Conservation (phyloP, 1,284 basidiomycete genomes). For the Mycena sp. region DNA sequence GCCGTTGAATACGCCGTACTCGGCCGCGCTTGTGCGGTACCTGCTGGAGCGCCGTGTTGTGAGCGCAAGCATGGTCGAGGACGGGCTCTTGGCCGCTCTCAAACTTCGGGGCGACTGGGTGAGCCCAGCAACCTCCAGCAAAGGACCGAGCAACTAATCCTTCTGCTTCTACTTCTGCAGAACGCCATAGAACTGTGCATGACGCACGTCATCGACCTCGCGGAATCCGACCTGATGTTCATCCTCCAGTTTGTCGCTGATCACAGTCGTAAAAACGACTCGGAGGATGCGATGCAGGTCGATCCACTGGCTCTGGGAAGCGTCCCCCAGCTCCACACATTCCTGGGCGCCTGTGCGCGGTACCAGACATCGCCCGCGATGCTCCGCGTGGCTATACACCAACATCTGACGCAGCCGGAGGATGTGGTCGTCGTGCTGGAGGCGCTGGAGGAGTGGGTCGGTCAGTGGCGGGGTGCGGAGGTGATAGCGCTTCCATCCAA, state of each 20-base stretch:
- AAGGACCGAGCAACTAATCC: no score
- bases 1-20: slow-evolving; percentile 49
- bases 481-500: slow-evolving; percentile 47
- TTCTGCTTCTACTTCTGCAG: no score
- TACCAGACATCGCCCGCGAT: slow-evolving; percentile 62
- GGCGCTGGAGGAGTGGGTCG: slow-evolving; percentile 65
- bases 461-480: slow-evolving; percentile 43
- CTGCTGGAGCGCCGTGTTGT: slow-evolving; percentile 64
- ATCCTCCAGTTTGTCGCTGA: slow-evolving; percentile 56
- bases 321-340: slow-evolving; percentile 55
- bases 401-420: slow-evolving; percentile 60
- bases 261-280: slow-evolving; percentile 38
- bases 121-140: slow-evolving; percentile 39
- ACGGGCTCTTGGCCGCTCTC: slow-evolving; percentile 62
- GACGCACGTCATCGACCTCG: slow-evolving; percentile 62
- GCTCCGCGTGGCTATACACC: slow-evolving; percentile 65
- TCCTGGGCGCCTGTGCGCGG: slow-evolving; percentile 59
- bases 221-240: slow-evolving; percentile 67
- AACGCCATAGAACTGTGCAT: slow-evolving; percentile 54
- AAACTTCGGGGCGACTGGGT: slow-evolving; percentile 73
- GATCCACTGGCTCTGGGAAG: slow-evolving; percentile 48
- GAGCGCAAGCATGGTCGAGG: slow-evolving; percentile 66
- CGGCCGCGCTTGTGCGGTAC: slow-evolving; percentile 61
- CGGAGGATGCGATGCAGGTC: slow-evolving; percentile 63
- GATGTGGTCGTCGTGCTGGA: slow-evolving; percentile 61